Conservation (phyloP, 257 asterid genomes). For the Penstemon barbatus region DNA sequence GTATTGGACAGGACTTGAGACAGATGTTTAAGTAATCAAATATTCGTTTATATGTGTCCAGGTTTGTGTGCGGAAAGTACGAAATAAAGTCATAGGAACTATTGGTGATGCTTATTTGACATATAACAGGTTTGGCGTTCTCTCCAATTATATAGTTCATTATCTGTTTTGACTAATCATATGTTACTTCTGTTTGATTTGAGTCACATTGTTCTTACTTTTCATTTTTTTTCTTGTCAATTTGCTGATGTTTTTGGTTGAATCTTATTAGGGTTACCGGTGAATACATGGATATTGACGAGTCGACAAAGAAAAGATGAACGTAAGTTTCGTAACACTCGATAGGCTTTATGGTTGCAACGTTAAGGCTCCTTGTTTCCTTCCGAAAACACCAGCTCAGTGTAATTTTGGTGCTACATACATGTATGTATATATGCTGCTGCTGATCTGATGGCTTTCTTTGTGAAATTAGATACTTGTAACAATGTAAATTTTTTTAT, state of each 20-base stretch:
- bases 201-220: neutral
- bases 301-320: conserved; percentile 4
- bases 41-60: conserved; percentile 25
- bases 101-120: conserved; percentile 81
- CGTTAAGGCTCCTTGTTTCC: too few species aligned
- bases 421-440: too few species aligned
- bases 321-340: too few species aligned
- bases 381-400: too few species aligned
- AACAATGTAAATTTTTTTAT: too few species aligned
- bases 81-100: conserved; percentile 90
- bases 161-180: neutral
- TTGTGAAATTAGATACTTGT: too few species aligned
- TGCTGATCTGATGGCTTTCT: too few species aligned
- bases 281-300: conserved; percentile 61
- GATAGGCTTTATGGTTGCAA: too few species aligned
- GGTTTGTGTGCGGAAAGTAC: conserved; percentile 93
- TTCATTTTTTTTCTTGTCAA: neutral
- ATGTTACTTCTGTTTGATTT: neutral
- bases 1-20: too few species aligned
- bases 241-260: neutral
- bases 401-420: too few species aligned
- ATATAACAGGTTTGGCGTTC: conserved; percentile 63
- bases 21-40: neutral
- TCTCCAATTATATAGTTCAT: neutral
- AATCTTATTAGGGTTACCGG: conserved; percentile 64